These are phyloP conservation scores for Fusarium buharicum DNA, from an alignment of 2,329 filamentous ascomycete species.

Conservation along the genomic window DNA sequence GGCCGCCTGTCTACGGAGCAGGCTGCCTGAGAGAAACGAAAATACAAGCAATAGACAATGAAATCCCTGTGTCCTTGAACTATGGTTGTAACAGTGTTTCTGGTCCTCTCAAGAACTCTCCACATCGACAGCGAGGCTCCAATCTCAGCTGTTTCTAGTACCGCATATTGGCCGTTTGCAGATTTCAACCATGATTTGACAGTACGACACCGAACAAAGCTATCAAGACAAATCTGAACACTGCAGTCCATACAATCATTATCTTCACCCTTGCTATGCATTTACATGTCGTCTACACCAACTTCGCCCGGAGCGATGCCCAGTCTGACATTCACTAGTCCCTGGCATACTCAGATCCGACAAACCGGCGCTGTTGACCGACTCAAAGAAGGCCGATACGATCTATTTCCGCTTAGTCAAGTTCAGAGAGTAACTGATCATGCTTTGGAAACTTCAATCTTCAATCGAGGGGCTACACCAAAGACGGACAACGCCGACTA, in stretches of 20 bases:
- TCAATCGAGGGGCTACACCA: constrained; percentile 14
- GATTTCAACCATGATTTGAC: background rate
- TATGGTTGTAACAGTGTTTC: background rate
- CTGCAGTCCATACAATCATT: no score
- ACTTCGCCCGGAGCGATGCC: constrained; percentile 8
- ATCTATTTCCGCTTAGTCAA: constrained; percentile 19
- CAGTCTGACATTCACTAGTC: constrained; percentile 3
- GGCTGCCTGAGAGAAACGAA: no score
- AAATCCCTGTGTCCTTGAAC: no score
- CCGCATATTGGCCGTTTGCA: background rate
- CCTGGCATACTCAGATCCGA: constrained; percentile 26
- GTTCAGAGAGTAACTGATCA: constrained; percentile 14
- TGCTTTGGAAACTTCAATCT: constrained; percentile 1
- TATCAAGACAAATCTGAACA: no score
- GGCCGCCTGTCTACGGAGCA: no score
- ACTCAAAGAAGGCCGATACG: constrained; percentile 13
- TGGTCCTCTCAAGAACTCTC: background rate
- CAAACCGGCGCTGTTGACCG: constrained; percentile 14
- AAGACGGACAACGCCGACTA: constrained; percentile 15
- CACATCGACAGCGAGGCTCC: no score
- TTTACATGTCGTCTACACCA: constrained; percentile 22
- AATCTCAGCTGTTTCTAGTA: background rate
- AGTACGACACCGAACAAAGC: no score
- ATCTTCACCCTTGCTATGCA: constrained; percentile 6
- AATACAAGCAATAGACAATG: no score